Base-by-base conservation (phyloP, 768 basidiomycete genomes). In the Candolleomyces aberdarensis region DNA sequence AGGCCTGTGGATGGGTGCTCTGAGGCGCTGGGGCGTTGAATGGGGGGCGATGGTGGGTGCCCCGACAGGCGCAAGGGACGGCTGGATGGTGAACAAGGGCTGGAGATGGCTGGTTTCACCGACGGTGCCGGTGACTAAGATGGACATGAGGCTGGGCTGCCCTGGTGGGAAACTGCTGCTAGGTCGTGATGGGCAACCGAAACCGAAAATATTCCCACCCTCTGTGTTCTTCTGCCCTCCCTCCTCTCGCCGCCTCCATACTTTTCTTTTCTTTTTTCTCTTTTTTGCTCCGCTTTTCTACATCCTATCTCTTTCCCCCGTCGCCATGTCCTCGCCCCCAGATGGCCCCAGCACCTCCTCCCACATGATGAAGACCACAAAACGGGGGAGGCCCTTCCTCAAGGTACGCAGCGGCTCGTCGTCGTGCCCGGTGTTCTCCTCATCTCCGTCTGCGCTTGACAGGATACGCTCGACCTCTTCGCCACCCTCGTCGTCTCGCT, bases 311-410 rank as follows among this genome's bases (percentile, higher is more conserved):
- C 71, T 67, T 69, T 69, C 67, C 65, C 68, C 66, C 62, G 62
- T 60, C 63, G 69, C 70, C 65, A 78, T 80, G 76, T 70, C 76
- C 56, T 67, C 71, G 41, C 67, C 78, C 64, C 57, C 68, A 69
- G 72, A 80, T 53, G 77, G 82, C 32, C 82, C 83, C 67, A 80
- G 85, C 46, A 85, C 84, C 65, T 86, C 90, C 46, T 93, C 92
- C 29, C 95, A 96, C 75, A 92, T 96, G 92, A 97, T 98, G 95
- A 96, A 96, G 85, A 96, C 92, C 14, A 96, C 95, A 72, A 93
- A 94, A 80, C 87, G 95, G 70, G 95, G 95, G 63, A 84, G 95
- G 67, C 95, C 95, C 14, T 97, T 88, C 74, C 84, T 96, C 74
- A 96, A 96, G 86, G 95, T 91, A 36, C 36, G 8, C 36, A 36